Conservation (phyloP, 1,139 yeast species). For the Yamadazyma dushanensis region DNA sequence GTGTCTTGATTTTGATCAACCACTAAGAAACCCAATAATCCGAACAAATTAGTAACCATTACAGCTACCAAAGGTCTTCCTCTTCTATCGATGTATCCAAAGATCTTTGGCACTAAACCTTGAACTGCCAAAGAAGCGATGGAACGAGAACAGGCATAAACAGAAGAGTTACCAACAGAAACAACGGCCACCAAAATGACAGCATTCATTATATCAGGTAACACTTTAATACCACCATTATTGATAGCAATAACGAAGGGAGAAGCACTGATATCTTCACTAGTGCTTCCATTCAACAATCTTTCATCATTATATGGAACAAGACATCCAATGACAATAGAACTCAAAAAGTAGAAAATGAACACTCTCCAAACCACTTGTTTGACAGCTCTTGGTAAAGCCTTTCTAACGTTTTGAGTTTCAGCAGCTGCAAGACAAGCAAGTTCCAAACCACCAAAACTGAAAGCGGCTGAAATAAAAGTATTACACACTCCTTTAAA, state of each 20-base stretch:
- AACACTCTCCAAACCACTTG: slow-evolving; percentile 74
- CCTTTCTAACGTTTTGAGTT: slow-evolving; percentile 64
- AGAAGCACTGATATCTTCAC: slow-evolving; percentile 35
- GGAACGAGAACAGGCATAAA: slow-evolving; percentile 56
- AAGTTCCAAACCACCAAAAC: slow-evolving; percentile 59
- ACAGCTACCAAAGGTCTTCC: slow-evolving; percentile 62
- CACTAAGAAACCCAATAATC: slow-evolving; percentile 63
- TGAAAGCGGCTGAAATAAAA: slow-evolving; percentile 83
- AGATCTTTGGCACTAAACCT: slow-evolving; percentile 41
- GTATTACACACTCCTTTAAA: slow-evolving; percentile 83
- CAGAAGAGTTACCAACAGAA: slow-evolving; percentile 57
- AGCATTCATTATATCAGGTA: slow-evolving; percentile 55
- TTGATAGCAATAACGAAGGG: slow-evolving; percentile 45
- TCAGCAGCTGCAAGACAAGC: slow-evolving; percentile 88
- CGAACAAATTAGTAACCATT: slow-evolving; percentile 50
- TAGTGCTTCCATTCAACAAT: slow-evolving; percentile 34
- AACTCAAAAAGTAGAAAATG: slow-evolving; percentile 53
- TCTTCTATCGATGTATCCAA: slow-evolving; percentile 54
- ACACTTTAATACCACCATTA: slow-evolving; percentile 37
- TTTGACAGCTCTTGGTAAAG: slow-evolving; percentile 73
- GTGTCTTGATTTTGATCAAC: slow-evolving; percentile 44
- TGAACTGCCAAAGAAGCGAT: slow-evolving; percentile 55
- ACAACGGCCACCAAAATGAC: slow-evolving; percentile 51
- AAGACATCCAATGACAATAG: slow-evolving; percentile 48
- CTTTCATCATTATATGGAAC: slow-evolving; percentile 39